phyloP scores from a whole-genome alignment of 2,329 filamentous ascomycete genomes.

The Ophiostoma quercus region DNA sequence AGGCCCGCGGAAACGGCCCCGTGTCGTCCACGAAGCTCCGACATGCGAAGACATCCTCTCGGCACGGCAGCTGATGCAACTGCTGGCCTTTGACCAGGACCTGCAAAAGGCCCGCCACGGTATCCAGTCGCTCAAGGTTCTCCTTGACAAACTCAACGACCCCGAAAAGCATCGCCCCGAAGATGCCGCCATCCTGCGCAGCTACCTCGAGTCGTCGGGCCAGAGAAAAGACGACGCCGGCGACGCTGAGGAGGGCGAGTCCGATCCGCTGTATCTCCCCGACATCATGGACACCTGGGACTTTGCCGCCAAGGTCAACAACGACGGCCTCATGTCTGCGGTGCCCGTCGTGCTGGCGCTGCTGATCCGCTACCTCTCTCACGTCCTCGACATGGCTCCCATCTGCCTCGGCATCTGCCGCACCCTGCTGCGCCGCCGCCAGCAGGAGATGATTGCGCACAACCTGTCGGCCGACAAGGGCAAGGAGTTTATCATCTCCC shows the following conservation, averaged over 20 bases:
- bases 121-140: slow-evolving; percentile 64
- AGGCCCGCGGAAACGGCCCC: slow-evolving; percentile 49
- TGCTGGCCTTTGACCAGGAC: slow-evolving; percentile 68
- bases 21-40: slow-evolving; percentile 52
- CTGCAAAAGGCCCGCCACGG: slow-evolving; percentile 61
- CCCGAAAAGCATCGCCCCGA: slow-evolving; percentile 43
- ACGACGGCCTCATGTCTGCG: slow-evolving; percentile 74
- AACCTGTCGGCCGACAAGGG: slow-evolving; percentile 73
- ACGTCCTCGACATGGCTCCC: slow-evolving; percentile 65
- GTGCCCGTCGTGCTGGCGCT: slow-evolving; percentile 76
- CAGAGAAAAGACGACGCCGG: slow-evolving; percentile 38
- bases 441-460: slow-evolving; percentile 73
- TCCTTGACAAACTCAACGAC: slow-evolving; percentile 61
- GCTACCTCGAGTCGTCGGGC: slow-evolving; percentile 56
- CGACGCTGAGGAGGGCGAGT: slow-evolving; percentile 45
- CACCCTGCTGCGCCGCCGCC: slow-evolving; percentile 72
- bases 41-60: slow-evolving; percentile 58
- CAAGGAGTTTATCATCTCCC: slow-evolving; percentile 84
- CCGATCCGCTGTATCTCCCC: slow-evolving; percentile 60
- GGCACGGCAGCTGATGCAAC: slow-evolving; percentile 60
- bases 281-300: slow-evolving; percentile 87
- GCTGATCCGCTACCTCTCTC: slow-evolving; percentile 72
- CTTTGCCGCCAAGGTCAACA: slow-evolving; percentile 71
- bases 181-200: slow-evolving; percentile 57
- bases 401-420: slow-evolving; percentile 75